These are phyloP conservation scores for Alternaria hordeiaustralica DNA, from an alignment of 2,329 filamentous ascomycete species.

Conservation along the genomic window DNA sequence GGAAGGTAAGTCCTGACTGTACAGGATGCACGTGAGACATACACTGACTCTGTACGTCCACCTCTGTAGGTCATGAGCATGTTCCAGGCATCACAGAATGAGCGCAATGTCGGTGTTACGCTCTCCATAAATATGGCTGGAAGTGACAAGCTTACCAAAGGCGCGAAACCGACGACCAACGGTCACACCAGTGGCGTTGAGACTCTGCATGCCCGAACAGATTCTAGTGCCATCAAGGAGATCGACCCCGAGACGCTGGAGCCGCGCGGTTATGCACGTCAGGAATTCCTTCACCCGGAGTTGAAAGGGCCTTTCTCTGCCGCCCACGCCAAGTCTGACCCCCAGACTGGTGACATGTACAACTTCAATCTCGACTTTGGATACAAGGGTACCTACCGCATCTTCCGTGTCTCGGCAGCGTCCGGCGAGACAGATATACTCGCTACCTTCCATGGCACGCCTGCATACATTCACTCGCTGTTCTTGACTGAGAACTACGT, in stretches of 20 bases:
- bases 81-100: conserved; percentile 53
- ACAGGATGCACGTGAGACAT: neutral
- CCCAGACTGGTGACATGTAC: conserved; percentile 74
- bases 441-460: conserved; percentile 64
- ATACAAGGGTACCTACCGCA: conserved; percentile 64
- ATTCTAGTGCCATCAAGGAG: conserved; percentile 63
- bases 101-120: conserved; percentile 69
- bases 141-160: conserved; percentile 10
- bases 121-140: conserved; percentile 71
- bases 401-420: conserved; percentile 69
- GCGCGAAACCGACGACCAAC: conserved; percentile 21
- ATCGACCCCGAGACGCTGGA: conserved; percentile 76
- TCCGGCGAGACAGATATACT: conserved; percentile 74
- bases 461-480: conserved; percentile 84
- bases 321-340: conserved; percentile 76
- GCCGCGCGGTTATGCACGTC: conserved; percentile 68
- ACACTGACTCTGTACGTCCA: neutral
- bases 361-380: conserved; percentile 81
- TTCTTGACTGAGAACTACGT: conserved; percentile 75
- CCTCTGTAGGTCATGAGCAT: conserved; percentile 61
- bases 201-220: conserved; percentile 66
- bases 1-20: conserved; percentile 55
- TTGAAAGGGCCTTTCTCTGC: conserved; percentile 72
- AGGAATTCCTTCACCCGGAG: conserved; percentile 68
- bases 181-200: conserved; percentile 50